These are phyloP conservation scores for Cryphonectria carpinicola DNA, from an alignment of 2,329 filamentous ascomycete species.

Conservation along the genomic window DNA sequence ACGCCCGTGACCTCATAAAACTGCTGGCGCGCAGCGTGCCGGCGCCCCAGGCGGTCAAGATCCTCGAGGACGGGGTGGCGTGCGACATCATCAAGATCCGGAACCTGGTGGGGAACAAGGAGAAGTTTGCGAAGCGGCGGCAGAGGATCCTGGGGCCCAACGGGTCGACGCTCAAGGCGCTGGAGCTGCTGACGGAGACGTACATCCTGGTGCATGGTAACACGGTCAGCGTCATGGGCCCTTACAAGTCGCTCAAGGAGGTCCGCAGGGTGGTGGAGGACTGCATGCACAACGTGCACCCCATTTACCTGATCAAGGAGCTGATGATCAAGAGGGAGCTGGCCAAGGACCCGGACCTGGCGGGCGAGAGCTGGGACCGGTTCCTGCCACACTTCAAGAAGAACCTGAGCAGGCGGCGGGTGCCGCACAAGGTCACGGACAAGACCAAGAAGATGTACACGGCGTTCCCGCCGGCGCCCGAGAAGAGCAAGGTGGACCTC, in stretches of 20 bases:
- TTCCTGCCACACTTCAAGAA: conserved; percentile 98
- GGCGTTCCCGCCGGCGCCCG: conserved; percentile 92
- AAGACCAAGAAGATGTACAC: conserved; percentile 95
- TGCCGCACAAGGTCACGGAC: conserved; percentile 85
- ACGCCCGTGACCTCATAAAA: conserved; percentile 93
- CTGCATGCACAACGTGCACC: conserved; percentile 96
- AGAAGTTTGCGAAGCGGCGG: conserved; percentile 91
- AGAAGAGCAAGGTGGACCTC: conserved; percentile 98
- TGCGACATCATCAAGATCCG: conserved; percentile 97
- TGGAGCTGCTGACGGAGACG: conserved; percentile 87
- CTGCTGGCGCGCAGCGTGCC: conserved; percentile 89
- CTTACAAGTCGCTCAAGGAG: conserved; percentile 91
- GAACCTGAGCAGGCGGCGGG: conserved; percentile 80
- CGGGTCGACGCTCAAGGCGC: conserved; percentile 89
- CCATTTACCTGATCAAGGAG: conserved; percentile 80
- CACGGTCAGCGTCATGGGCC: conserved; percentile 89
- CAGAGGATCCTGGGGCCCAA: conserved; percentile 91
- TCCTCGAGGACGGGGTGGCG: conserved; percentile 87
- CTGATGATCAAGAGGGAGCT: conserved; percentile 85
- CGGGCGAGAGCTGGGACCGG: conserved; percentile 89
- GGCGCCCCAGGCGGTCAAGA: conserved; percentile 89
- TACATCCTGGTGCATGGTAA: conserved; percentile 97
- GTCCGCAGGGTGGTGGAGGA: conserved; percentile 88
- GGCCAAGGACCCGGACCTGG: conserved; percentile 79
- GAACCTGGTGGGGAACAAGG: conserved; percentile 88